Percentiles rank a stretch among this genome's conserved stretches.
Evolutionary conservation across 352 stramenopile species (phyloP).

Genomic region (Phytophthora quininea): DNA sequence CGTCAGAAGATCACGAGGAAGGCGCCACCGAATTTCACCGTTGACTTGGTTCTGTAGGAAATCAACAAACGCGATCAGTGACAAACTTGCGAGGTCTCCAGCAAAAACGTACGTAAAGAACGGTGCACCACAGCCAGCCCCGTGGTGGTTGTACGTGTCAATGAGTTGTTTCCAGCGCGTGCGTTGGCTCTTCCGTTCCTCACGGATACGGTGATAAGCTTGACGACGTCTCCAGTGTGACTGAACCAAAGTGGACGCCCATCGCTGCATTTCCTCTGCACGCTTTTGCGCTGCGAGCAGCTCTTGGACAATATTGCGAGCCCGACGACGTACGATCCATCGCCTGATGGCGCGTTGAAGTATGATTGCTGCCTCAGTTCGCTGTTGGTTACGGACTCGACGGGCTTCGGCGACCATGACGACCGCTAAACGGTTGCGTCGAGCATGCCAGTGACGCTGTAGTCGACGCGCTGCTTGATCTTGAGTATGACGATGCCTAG

Average conservation of each 20-base stretch:
- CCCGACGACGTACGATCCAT: slow-evolving; percentile 52
- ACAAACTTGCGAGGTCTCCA: neutral
- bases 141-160: slow-evolving; percentile 81
- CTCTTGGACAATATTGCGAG: slow-evolving; percentile 51
- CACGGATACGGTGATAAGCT: slow-evolving; percentile 40
- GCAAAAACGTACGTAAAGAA: slow-evolving; percentile 89
- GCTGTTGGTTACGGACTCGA: slow-evolving; percentile 31
- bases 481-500: slow-evolving; percentile 41
- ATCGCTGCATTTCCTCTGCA: slow-evolving; percentile 66
- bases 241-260: slow-evolving; percentile 77
- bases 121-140: slow-evolving; percentile 66
- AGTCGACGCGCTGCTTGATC: slow-evolving; percentile 46
- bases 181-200: slow-evolving; percentile 43
- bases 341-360: slow-evolving; percentile 55
- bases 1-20: slow-evolving; percentile 89
- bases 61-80: slow-evolving; percentile 3
- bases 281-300: slow-evolving; percentile 47
- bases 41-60: slow-evolving; percentile 86
- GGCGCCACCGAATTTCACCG: slow-evolving; percentile 90
- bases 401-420: slow-evolving; percentile 47
- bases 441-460: slow-evolving; percentile 59
- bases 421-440: slow-evolving; percentile 52
- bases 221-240: slow-evolving; percentile 59
- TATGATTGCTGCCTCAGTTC: slow-evolving; percentile 39
- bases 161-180: slow-evolving; percentile 93